Evolutionary conservation across 2,329 filamentous ascomycete genomes (phyloP).

Genomic region (Xylariaceae sp.): DNA sequence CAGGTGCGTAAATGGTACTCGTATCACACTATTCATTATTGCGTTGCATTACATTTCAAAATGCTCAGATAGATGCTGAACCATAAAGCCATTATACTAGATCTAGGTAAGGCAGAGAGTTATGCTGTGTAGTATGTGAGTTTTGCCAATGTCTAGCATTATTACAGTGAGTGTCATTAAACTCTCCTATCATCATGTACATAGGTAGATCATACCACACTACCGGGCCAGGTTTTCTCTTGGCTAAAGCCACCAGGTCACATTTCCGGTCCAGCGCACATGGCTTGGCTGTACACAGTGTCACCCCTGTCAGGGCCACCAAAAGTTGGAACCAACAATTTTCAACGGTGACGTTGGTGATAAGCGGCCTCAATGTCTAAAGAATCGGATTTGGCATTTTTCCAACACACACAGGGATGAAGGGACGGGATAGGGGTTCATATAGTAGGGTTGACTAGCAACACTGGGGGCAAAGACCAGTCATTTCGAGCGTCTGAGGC

Average conservation of each 20-base stretch:
- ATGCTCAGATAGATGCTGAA: no score
- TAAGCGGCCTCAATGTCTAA: no score
- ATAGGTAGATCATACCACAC: no score
- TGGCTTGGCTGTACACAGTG: conserved; percentile 18
- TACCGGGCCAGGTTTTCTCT: conserved; percentile 20
- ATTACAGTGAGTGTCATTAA: no score
- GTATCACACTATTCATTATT: no score
- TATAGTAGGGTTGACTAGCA: neutral
- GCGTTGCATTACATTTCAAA: no score
- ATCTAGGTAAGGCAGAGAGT: no score
- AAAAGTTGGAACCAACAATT: conserved; percentile 4
- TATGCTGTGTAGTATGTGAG: no score
- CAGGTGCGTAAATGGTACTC: neutral
- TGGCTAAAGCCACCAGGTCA: conserved; percentile 20
- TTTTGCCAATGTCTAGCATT: no score
- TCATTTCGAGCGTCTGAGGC: neutral
- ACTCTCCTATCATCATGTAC: no score
- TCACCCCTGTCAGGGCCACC: neutral
- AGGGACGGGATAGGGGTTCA: neutral
- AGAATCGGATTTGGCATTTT: neutral
- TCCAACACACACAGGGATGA: no score
- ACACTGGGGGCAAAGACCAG: neutral
- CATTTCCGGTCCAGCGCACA: conserved; percentile 16
- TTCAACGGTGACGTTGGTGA: conserved; percentile 1
- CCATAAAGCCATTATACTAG: no score